Evolutionary conservation across 805 yeast genomes (phyloP).

Genomic region (Schizosaccharomyces cryophilus): DNA sequence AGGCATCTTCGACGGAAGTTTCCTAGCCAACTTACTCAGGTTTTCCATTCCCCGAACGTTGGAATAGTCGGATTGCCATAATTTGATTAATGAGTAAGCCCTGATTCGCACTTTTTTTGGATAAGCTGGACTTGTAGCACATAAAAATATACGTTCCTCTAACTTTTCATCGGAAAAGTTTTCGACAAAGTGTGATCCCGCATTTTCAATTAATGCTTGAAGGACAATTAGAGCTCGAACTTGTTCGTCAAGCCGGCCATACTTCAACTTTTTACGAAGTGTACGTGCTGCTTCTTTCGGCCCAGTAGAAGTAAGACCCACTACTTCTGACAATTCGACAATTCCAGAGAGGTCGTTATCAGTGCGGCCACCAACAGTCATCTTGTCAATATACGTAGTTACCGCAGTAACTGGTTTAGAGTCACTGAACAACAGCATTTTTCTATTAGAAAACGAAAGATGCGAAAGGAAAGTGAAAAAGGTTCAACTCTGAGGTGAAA

Average conservation of each 20-base stretch:
- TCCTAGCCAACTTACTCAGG: constrained; percentile 23
- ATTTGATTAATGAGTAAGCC: constrained; percentile 26
- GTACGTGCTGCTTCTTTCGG: constrained; percentile 75
- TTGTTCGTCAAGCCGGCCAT: constrained; percentile 48
- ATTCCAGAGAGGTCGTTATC: constrained; percentile 23
- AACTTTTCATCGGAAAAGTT: constrained; percentile 30
- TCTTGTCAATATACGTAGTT: constrained; percentile 17
- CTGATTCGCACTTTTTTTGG: constrained; percentile 23
- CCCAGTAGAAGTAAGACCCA: constrained; percentile 18
- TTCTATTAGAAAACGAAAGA: neutral
- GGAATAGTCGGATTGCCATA: constrained; percentile 41
- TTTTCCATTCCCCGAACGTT: constrained; percentile 26
- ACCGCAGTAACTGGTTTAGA: constrained; percentile 23
- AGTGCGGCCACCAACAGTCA: constrained; percentile 8
- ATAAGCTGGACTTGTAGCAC: constrained; percentile 21
- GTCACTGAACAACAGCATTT: constrained; percentile 14
- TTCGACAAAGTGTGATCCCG: constrained; percentile 16
- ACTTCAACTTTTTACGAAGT: constrained; percentile 63
- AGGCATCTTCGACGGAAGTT: constrained; percentile 16
- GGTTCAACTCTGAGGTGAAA: no score
- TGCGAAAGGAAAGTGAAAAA: no score
- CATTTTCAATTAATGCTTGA: constrained; percentile 37
- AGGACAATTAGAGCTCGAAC: constrained; percentile 39
- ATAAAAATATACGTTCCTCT: constrained; percentile 33
- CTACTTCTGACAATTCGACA: constrained; percentile 33